Evolutionary conservation across 495 filamentous ascomycete species (phyloP), one percentile per base, ranked within the genome.

Genomic region (Articulospora tetracladia): DNA sequence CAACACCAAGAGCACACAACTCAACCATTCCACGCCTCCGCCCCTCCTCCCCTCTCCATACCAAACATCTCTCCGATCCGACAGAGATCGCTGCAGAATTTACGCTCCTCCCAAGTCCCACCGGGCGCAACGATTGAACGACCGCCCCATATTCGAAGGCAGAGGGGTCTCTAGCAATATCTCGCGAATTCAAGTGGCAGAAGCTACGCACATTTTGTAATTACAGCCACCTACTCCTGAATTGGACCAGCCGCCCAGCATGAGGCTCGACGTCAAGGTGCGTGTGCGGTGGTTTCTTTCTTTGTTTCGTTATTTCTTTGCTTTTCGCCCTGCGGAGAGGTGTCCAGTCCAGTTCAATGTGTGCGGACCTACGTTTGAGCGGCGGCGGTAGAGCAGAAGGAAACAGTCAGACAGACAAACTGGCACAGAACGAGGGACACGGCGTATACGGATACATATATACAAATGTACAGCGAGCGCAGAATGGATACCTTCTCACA

Each of bases 221-320:
- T 53, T 39, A 49, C n/a, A 19, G 41, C 58, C 57, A 25, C 17
- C 36, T 20, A 24, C n/a, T 3, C 25, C 47, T 11, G 22, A 30
- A 46, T 53, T 30, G 19, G 51, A 60, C 48, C 53, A 62, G 66
- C 36, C 25, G 34, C 19, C 74, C 79, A 91, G 74, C 66, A 95
- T 94, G 92, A 87, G 87, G 75, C 81, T 96, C 73, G 91, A 96
- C 75, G 85, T 95, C 46, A 95, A 96, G 89, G 91, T 91, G 81
- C 68, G 86, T 77, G 39, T 26, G 39, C n/a, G n/a, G 4, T 19
- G 4, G 4, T 44, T 32, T n/a, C 46, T 61, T 26, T 55, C 23
- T 48, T 36, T 27, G 1, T 4, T 49, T 25, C 19, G 25, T 46
- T 15, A 22, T 49, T 28, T 55, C 20, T 25, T 25, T 48, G 17